Conservation (phyloP, 371 early-diverging fungal species). For the Haplosporangium sp. region DNA sequence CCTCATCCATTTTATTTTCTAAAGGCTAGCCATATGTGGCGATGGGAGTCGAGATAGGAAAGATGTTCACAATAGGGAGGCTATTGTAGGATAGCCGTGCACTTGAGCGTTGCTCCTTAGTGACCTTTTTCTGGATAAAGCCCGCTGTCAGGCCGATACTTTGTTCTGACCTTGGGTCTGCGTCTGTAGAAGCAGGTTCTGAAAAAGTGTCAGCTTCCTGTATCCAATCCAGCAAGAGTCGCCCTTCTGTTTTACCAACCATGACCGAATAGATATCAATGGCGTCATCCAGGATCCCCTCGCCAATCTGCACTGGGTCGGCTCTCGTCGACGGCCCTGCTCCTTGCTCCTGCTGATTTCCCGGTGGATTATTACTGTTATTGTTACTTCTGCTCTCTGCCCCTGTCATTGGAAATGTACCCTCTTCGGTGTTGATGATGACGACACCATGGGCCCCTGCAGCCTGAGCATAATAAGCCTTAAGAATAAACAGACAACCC, state of each 20-base stretch:
- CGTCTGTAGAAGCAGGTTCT: background rate
- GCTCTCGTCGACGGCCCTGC: background rate
- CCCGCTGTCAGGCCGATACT: conserved; percentile 5
- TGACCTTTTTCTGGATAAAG: conserved; percentile 38
- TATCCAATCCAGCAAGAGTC: conserved; percentile 31
- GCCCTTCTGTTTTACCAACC: conserved; percentile 26
- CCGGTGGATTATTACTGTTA: too few species aligned
- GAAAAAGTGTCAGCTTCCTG: conserved; percentile 8
- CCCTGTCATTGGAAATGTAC: conserved; percentile 35
- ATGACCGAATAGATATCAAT: conserved; percentile 48
- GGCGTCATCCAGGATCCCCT: conserved; percentile 33
- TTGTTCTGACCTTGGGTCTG: background rate
- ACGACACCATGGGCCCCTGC: conserved; percentile 59
- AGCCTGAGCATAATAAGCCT: conserved; percentile 59
- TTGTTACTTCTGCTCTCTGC: background rate
- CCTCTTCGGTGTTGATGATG: conserved; percentile 54
- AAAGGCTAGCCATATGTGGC: conserved; percentile 13
- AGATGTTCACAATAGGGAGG: conserved; percentile 43
- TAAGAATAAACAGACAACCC: conserved; percentile 59
- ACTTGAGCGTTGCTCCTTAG: conserved; percentile 25
- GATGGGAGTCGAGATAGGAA: conserved; percentile 16
- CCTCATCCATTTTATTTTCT: background rate
- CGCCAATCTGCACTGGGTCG: conserved; percentile 14
- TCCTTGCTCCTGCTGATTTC: too few species aligned
- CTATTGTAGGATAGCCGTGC: conserved; percentile 41